Conservation (phyloP, 1,284 basidiomycete species). For the Leccinum fallax region DNA sequence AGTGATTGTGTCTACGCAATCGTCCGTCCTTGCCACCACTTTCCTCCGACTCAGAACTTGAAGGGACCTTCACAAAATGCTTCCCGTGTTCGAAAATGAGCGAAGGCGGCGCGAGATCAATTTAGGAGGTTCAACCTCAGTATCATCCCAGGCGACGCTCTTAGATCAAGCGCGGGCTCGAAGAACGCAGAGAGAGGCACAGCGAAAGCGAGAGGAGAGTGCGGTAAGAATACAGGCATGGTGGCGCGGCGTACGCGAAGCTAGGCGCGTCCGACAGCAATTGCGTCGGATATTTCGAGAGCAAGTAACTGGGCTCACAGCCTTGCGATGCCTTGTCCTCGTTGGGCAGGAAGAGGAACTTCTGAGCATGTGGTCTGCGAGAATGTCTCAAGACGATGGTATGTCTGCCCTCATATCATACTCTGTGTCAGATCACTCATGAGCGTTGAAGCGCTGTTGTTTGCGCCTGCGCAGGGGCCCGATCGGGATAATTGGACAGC, state of each 20-base stretch:
- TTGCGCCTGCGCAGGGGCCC: constrained; percentile 40
- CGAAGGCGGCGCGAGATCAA: constrained; percentile 67
- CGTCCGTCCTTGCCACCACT: background rate
- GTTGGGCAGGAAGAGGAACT: constrained; percentile 57
- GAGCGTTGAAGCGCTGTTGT: constrained; percentile 42
- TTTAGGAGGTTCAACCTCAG: constrained; percentile 64
- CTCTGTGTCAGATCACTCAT: constrained; percentile 6
- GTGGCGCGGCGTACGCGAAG: constrained; percentile 57
- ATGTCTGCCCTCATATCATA: constrained; percentile 18
- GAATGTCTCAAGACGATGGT: constrained; percentile 44
- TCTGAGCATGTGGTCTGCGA: constrained; percentile 52
- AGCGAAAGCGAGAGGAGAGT: constrained; percentile 55
- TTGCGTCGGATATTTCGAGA: constrained; percentile 39
- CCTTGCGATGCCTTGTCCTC: constrained; percentile 61
- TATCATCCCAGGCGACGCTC: constrained; percentile 55
- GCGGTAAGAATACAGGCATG: constrained; percentile 67
- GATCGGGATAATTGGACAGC: constrained; percentile 55
- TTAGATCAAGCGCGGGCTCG: constrained; percentile 61
- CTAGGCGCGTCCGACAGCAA: constrained; percentile 41
- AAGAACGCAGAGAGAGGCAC: constrained; percentile 58
- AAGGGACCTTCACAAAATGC: constrained; percentile 15
- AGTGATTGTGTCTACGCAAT: constrained; percentile 3
- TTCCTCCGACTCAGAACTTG: background rate
- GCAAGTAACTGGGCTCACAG: constrained; percentile 54
- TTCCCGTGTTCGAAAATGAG: constrained; percentile 37